Conservation (phyloP, 1,284 basidiomycete genomes). For the Melampsora americana region DNA sequence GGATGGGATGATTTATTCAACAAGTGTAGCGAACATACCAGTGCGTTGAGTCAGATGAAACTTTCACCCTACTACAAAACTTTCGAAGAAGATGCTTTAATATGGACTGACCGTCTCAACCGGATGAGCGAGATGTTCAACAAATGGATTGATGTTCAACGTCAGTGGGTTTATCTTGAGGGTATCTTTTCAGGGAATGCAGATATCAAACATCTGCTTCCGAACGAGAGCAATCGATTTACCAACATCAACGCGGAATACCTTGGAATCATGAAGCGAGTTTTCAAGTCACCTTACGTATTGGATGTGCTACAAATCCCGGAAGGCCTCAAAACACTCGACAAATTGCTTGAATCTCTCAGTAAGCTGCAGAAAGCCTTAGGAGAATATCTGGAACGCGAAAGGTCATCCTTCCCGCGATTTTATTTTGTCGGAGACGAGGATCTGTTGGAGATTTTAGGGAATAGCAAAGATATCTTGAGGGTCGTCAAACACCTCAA, state of each 20-base stretch:
- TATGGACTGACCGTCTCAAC: conserved; percentile 69
- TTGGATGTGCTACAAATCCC: conserved; percentile 95
- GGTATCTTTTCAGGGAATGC: conserved; percentile 99
- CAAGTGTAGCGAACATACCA: conserved; percentile 93
- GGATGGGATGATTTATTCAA: conserved; percentile 98
- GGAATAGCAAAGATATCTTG: conserved; percentile 96
- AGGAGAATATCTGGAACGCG: conserved; percentile 96
- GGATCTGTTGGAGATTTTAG: conserved; percentile 96
- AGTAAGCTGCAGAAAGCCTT: conserved; percentile 99
- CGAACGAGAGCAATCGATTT: conserved; percentile 93
- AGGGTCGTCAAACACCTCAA: conserved; percentile 98
- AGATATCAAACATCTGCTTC: conserved; percentile 96
- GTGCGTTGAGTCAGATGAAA: conserved; percentile 94
- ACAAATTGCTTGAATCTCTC: conserved; percentile 89
- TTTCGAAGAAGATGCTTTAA: conserved; percentile 56
- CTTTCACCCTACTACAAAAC: conserved; percentile 89
- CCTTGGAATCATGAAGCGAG: conserved; percentile 97
- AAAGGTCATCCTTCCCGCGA: conserved; percentile 93
- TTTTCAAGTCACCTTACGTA: conserved; percentile 97
- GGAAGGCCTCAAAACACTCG: conserved; percentile 92
- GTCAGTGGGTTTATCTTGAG: conserved; percentile 99
- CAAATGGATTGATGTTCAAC: conserved; percentile 98
- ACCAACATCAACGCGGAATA: conserved; percentile 99
- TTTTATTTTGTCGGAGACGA: conserved; percentile 99
- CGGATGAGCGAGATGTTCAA: conserved; percentile 94